Percentiles rank a stretch among this genome's conserved stretches.
Evolutionary conservation across 139 green algal genomes (phyloP).

Genomic region (Spirogloea muscicola): DNA sequence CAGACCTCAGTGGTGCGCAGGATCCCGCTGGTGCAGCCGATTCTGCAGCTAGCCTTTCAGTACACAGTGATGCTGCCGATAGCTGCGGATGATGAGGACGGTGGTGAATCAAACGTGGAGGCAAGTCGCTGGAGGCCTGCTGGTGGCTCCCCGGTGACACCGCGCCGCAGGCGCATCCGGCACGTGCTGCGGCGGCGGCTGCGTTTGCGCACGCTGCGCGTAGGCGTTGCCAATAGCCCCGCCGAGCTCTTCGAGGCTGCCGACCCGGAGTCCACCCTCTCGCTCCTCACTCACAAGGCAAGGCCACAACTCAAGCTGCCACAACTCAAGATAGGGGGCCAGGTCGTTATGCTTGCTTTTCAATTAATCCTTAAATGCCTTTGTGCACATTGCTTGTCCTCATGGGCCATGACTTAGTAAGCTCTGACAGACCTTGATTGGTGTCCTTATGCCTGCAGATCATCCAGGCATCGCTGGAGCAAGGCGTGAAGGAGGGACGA

Average conservation of each 20-base stretch:
- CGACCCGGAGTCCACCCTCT: constrained; percentile 62
- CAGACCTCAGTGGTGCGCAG: no score
- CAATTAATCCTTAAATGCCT: neutral
- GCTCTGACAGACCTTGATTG: neutral
- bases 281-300: constrained; percentile 72
- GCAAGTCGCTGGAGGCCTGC: neutral
- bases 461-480: constrained; percentile 40
- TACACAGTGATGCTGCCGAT: constrained; percentile 54
- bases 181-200: constrained; percentile 30
- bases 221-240: constrained; percentile 5
- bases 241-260: constrained; percentile 59
- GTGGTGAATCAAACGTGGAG: neutral
- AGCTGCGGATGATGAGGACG: constrained; percentile 5
- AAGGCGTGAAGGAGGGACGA: constrained; percentile 61
- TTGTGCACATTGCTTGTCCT: neutral
- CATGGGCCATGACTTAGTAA: neutral
- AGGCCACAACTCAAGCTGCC: neutral
- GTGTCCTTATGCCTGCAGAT: constrained; percentile 34
- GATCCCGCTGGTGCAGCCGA: no score
- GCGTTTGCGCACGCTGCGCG: constrained; percentile 31
- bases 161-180: neutral
- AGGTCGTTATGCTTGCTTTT: neutral
- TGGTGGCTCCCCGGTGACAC: neutral
- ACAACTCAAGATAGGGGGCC: neutral
- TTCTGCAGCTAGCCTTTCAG: constrained; percentile 76